Percentiles rank a stretch among this genome's conserved stretches.
Conservation (phyloP, 2,329 filamentous ascomycete genomes). For the Aspergillus arachidicola region DNA sequence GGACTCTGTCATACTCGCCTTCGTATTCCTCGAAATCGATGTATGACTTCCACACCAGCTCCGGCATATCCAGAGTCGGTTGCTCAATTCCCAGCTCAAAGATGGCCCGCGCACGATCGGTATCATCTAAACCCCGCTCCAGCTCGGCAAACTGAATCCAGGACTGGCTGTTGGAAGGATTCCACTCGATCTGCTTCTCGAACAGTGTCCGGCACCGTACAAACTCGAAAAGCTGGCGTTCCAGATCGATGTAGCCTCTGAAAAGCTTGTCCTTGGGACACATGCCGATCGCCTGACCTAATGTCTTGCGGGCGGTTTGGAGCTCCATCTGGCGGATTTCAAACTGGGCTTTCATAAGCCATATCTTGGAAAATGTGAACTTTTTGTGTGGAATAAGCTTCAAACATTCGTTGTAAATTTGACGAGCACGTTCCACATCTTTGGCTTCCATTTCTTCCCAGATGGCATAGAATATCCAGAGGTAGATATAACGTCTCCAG, state of each 20-base stretch:
- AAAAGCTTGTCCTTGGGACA: constrained; percentile 96
- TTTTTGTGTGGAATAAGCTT: constrained; percentile 90
- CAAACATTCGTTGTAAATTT: constrained; percentile 89
- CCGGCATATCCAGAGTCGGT: constrained; percentile 89
- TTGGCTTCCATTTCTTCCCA: constrained; percentile 89
- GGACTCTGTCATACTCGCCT: constrained; percentile 81
- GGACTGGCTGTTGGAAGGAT: constrained; percentile 83
- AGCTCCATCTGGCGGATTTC: constrained; percentile 87
- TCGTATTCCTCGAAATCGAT: constrained; percentile 99
- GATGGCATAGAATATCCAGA: constrained; percentile 96
- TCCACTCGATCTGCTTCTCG: constrained; percentile 92
- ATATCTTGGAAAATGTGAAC: constrained; percentile 96
- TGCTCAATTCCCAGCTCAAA: constrained; percentile 89
- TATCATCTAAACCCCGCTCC: constrained; percentile 86
- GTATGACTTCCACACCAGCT: constrained; percentile 95
- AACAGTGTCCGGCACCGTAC: constrained; percentile 86
- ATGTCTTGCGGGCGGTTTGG: constrained; percentile 77
- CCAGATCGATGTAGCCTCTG: constrained; percentile 88
- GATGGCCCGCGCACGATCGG: constrained; percentile 84
- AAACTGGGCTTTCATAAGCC: constrained; percentile 91
- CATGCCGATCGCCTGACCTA: constrained; percentile 88
- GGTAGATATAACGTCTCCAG: constrained; percentile 95
- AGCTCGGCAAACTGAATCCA: constrained; percentile 98
- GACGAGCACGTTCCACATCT: constrained; percentile 75
- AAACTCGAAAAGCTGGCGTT: constrained; percentile 94